These are phyloP conservation scores for Hibiscus mutabilis DNA, from an alignment of 345 rosid genomes.

Conservation along the genomic window DNA sequence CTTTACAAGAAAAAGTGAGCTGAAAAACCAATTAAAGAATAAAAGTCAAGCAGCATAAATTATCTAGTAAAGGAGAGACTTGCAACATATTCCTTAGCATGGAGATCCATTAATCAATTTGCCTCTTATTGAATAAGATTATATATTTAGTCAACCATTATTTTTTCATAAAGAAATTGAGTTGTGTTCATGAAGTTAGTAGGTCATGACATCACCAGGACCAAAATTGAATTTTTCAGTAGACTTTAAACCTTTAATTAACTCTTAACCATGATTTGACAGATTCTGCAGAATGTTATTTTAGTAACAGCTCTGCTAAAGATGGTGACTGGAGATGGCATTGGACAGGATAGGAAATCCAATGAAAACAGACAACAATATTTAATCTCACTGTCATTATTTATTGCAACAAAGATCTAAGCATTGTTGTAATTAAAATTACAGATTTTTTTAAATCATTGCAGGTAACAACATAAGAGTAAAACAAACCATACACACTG, in stretches of 20 bases:
- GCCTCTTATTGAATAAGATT: background rate
- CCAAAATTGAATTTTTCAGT: background rate
- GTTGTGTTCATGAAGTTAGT: background rate
- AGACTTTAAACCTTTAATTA: background rate
- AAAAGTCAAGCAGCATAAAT: background rate
- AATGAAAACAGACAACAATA: too few relatives aligned
- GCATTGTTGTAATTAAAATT: background rate
- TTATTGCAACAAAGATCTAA: background rate
- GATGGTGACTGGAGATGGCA: too few relatives aligned
- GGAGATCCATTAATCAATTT: background rate
- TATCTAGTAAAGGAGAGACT: background rate
- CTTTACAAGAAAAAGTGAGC: background rate
- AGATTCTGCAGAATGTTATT: background rate
- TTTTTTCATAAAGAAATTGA: background rate
- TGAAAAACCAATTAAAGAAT: background rate
- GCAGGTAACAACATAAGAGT: background rate
- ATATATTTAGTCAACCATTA: slow-evolving; percentile 2
- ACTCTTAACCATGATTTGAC: background rate
- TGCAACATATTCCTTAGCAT: background rate
- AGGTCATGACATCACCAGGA: background rate
- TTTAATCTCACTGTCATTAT: background rate
- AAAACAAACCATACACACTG: background rate
- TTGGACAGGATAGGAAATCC: too few relatives aligned
- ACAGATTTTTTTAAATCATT: background rate
- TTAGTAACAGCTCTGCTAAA: background rate